phyloP scores from a whole-genome alignment of 768 basidiomycete species.

The Lentinula edodes region DNA sequence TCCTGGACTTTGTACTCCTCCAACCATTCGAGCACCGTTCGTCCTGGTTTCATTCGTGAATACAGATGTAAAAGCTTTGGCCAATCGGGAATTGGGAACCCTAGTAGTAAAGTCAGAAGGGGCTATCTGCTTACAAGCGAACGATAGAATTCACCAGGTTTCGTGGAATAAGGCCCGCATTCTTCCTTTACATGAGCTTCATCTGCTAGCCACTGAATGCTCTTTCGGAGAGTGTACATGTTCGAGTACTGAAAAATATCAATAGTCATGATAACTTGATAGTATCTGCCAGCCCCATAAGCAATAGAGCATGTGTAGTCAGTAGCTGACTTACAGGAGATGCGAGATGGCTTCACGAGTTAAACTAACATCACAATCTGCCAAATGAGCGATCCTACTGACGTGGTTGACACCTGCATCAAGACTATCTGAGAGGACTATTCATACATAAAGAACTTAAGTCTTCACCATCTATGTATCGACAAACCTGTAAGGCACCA shows the following conservation, averaged over 20 bases:
- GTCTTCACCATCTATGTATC: slow-evolving; percentile 67
- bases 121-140: not conserved
- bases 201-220: slow-evolving; percentile 82
- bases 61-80: slow-evolving; percentile 83
- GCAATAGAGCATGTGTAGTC: not conserved
- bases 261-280: slow-evolving; percentile 93
- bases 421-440: not conserved
- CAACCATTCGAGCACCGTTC: slow-evolving; percentile 87
- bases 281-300: slow-evolving; percentile 56
- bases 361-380: slow-evolving; percentile 80
- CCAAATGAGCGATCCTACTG: slow-evolving; percentile 84
- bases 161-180: slow-evolving; percentile 89
- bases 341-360: slow-evolving; percentile 88
- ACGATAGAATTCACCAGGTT: slow-evolving; percentile 43
- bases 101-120: slow-evolving; percentile 23
- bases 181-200: slow-evolving; percentile 82
- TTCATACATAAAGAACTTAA: not conserved
- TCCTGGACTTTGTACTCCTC: slow-evolving; percentile 63
- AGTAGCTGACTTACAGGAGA: slow-evolving; percentile 58
- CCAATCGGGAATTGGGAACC: slow-evolving; percentile 72
- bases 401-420: slow-evolving; percentile 63
- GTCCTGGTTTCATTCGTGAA: slow-evolving; percentile 77
- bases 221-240: slow-evolving; percentile 89
- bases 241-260: slow-evolving; percentile 99
- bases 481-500: slow-evolving; percentile 48